These are phyloP conservation scores for Penicillium canescens DNA, from an alignment of 495 filamentous ascomycete genomes.

Conservation along the genomic window DNA sequence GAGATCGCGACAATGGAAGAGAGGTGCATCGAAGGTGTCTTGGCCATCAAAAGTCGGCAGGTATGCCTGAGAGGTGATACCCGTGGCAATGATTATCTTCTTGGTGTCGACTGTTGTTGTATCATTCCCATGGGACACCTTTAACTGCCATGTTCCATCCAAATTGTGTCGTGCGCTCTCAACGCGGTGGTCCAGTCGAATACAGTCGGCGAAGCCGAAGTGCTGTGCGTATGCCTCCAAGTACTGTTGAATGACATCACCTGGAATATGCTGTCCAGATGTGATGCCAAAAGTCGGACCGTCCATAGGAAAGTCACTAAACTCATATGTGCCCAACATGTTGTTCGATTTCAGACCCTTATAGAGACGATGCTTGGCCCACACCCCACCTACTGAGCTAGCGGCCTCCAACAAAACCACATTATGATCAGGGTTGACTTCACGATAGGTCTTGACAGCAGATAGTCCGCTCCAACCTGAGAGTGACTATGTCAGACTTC, in stretches of 20 bases:
- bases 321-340: constrained; percentile 65
- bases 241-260: constrained; percentile 63
- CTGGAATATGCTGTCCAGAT: constrained; percentile 67
- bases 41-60: constrained; percentile 50
- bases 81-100: constrained; percentile 71
- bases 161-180: constrained; percentile 47
- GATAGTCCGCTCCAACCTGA: constrained; percentile 61
- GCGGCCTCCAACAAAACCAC: constrained; percentile 56
- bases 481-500: constrained; percentile 1
- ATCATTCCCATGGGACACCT: constrained; percentile 14
- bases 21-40: constrained; percentile 52
- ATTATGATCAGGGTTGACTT: constrained; percentile 50
- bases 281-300: constrained; percentile 57
- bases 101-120: constrained; percentile 36
- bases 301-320: constrained; percentile 73
- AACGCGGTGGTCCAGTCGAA: constrained; percentile 56
- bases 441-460: constrained; percentile 59
- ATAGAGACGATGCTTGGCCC: constrained; percentile 65
- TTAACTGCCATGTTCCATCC: constrained; percentile 44
- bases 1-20: constrained; percentile 67
- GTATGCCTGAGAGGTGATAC: constrained; percentile 63
- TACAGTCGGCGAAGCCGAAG: constrained; percentile 54
- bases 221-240: constrained; percentile 60
- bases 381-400: constrained; percentile 66
- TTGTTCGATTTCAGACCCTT: constrained; percentile 67